Conservation (phyloP, 2,329 filamentous ascomycete species). For the Pseudogymnoascus sp. region DNA sequence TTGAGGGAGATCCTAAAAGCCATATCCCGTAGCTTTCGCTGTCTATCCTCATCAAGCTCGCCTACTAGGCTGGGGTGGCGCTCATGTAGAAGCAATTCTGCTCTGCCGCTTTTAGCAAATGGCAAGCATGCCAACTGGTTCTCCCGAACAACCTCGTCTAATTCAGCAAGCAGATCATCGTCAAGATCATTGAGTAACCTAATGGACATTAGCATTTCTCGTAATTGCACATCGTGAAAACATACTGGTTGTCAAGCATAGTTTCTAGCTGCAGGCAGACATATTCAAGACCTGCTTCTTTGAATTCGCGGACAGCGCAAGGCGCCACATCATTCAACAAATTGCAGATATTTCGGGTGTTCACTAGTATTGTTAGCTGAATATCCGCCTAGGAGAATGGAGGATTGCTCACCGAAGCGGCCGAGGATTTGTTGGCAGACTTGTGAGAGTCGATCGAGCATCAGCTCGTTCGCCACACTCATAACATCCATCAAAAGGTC, state of each 20-base stretch:
- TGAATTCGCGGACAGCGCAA: slow-evolving; percentile 77
- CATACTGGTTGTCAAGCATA: slow-evolving; percentile 74
- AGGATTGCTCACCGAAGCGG: slow-evolving; percentile 51
- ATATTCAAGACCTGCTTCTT: slow-evolving; percentile 81
- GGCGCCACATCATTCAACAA: slow-evolving; percentile 81
- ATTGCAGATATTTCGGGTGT: slow-evolving; percentile 74
- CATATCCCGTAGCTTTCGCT: slow-evolving; percentile 68
- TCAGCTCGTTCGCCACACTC: slow-evolving; percentile 83
- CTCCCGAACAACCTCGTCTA: slow-evolving; percentile 71
- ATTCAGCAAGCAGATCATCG: slow-evolving; percentile 68
- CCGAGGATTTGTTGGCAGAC: slow-evolving; percentile 82
- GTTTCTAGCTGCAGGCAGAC: slow-evolving; percentile 85
- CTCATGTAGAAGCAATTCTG: slow-evolving; percentile 59
- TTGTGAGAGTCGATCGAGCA: slow-evolving; percentile 85
- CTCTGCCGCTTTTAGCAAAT: slow-evolving; percentile 67
- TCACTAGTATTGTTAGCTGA: slow-evolving; percentile 43
- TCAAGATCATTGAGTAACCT: slow-evolving; percentile 74
- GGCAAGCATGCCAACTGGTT: slow-evolving; percentile 76
- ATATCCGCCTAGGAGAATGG: background rate
- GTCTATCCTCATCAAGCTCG: slow-evolving; percentile 62
- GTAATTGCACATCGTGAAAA: slow-evolving; percentile 26
- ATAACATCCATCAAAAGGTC: slow-evolving; percentile 89
- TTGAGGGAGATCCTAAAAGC: slow-evolving; percentile 55
- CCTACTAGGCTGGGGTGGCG: slow-evolving; percentile 34
- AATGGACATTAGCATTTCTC: slow-evolving; percentile 10